phyloP scores from a whole-genome alignment of 139 green algal species.

The Chlorella sorokiniana region DNA sequence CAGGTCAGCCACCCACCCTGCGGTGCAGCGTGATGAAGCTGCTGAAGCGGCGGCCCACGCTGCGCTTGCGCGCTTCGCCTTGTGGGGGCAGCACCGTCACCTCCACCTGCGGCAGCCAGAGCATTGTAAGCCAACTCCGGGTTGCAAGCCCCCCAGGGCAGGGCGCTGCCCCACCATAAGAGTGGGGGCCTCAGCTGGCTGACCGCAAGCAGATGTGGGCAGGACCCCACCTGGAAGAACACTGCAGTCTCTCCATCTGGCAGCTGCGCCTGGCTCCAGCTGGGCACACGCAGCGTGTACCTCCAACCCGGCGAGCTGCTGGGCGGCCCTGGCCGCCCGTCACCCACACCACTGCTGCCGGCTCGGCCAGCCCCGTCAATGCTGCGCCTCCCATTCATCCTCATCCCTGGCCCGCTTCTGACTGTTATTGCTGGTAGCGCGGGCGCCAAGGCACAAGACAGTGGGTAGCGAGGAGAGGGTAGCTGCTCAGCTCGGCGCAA shows the following conservation, averaged over 20 bases:
- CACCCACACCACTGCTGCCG: background rate
- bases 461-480: no score
- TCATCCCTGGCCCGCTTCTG: no score
- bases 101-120: conserved; percentile 32
- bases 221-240: conserved; percentile 28
- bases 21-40: conserved; percentile 48
- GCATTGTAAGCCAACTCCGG: no score
- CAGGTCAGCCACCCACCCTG: conserved; percentile 23
- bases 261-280: conserved; percentile 31
- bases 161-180: no score
- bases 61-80: conserved; percentile 33
- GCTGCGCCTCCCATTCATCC: no score
- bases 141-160: background rate
- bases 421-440: no score
- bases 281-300: conserved; percentile 33
- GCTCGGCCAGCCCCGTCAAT: background rate
- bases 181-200: background rate
- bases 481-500: no score
- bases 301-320: conserved; percentile 17
- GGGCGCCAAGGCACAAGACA: no score
- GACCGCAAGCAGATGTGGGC: background rate
- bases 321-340: background rate
- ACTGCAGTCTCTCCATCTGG: conserved; percentile 32
- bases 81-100: conserved; percentile 53
- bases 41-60: conserved; percentile 51